These are phyloP conservation scores for Hyaloperonospora brassicae DNA, from an alignment of 352 stramenopile species.

Conservation along the genomic window DNA sequence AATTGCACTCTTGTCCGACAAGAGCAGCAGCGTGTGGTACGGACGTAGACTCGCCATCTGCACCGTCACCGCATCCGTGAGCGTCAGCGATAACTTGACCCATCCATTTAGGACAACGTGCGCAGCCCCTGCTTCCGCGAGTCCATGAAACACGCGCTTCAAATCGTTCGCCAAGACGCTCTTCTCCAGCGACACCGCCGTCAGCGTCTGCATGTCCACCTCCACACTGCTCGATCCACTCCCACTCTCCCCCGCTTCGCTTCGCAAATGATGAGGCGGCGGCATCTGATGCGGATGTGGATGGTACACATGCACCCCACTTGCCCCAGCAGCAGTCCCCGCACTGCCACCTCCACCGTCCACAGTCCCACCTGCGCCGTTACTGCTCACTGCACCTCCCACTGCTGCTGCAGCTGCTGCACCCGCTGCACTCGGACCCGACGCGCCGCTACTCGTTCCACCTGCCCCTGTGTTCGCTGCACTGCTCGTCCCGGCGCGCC, in stretches of 20 bases:
- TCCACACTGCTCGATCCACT: slow-evolving; percentile 32
- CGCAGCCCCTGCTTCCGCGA: slow-evolving; percentile 61
- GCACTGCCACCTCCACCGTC: neutral
- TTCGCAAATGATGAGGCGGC: neutral
- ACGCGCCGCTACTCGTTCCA: slow-evolving; percentile 17
- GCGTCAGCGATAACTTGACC: slow-evolving; percentile 80
- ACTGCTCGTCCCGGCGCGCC: slow-evolving; percentile 17
- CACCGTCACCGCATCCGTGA: slow-evolving; percentile 56
- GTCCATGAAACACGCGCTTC: slow-evolving; percentile 76
- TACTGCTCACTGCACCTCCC: too few relatives aligned
- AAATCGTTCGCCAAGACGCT: slow-evolving; percentile 81
- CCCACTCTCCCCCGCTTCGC: slow-evolving; percentile 24
- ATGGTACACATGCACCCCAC: neutral
- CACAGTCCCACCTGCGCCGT: too few relatives aligned
- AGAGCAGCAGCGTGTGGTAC: slow-evolving; percentile 77
- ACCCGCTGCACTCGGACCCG: slow-evolving; percentile 25
- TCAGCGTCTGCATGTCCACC: slow-evolving; percentile 75
- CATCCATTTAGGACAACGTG: slow-evolving; percentile 82
- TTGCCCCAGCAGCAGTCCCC: neutral
- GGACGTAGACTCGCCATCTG: slow-evolving; percentile 57
- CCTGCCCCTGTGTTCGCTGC: slow-evolving; percentile 7
- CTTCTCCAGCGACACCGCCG: slow-evolving; percentile 67
- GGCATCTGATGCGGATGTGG: too few relatives aligned
- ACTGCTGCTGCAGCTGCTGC: slow-evolving; percentile 2
- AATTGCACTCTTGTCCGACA: slow-evolving; percentile 58